phyloP scores from a whole-genome alignment of 2,329 filamentous ascomycete genomes.

The Colletotrichum tropicicola region DNA sequence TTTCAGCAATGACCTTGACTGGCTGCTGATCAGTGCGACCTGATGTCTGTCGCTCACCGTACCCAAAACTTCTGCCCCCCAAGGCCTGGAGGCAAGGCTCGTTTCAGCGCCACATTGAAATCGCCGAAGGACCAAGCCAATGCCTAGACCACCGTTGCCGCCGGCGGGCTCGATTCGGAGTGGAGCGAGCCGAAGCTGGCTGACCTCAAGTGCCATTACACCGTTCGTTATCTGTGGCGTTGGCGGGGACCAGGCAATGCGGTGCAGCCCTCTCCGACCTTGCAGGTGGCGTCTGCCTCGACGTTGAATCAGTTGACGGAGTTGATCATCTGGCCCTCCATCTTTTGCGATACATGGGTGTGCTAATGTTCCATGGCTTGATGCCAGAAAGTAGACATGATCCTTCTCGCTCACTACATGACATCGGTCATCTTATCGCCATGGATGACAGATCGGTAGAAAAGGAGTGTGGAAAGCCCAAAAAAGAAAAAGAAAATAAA shows the following conservation, averaged over 20 bases:
- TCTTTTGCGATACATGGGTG: no score
- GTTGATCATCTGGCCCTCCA: no score
- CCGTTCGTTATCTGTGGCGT: not conserved
- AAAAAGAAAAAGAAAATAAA: not conserved
- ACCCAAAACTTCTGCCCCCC: not conserved
- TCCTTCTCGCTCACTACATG: no score
- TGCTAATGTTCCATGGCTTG: no score
- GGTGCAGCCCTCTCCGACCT: not conserved
- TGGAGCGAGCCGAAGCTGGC: no score
- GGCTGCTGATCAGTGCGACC: not conserved
- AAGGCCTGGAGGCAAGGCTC: not conserved
- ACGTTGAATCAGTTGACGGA: no score
- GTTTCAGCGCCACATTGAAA: not conserved
- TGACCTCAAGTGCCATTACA: not conserved
- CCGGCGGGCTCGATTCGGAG: no score
- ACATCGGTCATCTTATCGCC: no score
- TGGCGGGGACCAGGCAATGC: not conserved
- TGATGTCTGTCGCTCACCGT: not conserved
- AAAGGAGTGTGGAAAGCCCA: not conserved
- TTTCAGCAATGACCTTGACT: not conserved
- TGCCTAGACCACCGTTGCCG: not conserved
- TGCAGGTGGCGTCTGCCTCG: no score
- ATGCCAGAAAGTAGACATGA: no score
- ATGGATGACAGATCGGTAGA: no score
- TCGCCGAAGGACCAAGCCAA: no score